Evolutionary conservation across 345 rosid species (phyloP), one percentile per base, ranked within the genome.

Genomic region (Hibiscus syriacus): DNA sequence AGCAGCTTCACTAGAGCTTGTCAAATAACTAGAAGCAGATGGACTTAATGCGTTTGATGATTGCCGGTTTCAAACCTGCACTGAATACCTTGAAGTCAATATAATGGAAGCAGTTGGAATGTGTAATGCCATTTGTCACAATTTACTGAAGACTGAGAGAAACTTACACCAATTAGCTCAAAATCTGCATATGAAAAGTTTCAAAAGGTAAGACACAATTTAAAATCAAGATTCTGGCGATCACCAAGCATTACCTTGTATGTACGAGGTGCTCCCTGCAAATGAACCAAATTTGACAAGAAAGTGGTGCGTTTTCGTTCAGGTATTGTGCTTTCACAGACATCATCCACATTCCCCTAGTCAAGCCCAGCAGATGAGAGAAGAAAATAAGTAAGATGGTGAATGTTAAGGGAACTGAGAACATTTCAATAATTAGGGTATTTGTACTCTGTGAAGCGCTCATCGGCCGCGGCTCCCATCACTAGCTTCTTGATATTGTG

Each of bases 381-480:
- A 14, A 29, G 26, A 29, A 46, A 46, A 29, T 16, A 50, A n/a
- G 23, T 11, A 16, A 36, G 13, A 22, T 23, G 10, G 14, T n/a
- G 20, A 27, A 50, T 16, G 23, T 55, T 55, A 22, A 45, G 43
- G 20, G 58, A 53, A 72, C 13, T 30, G 61, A 56, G 2, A 67
- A 49, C 27, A 26, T 6, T 10, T 55, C 1, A 38, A 60, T 20
- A 5, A 50, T 12, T 26, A 26, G n/a, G 5, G 32, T 23, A 17
- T 34, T 30, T 6, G 6, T 80, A 81, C 86, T 64, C 70, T 3
- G 70, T 26, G 61, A 70, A 74, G 73, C 41, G 73, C n/a, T 71
- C 53, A 46, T 78, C 77, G 32, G 86, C 80, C 70, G 86, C 86
- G 36, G 84, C 88, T 71, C 86, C 88, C 83, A 82, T 80, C 30